Evolutionary conservation across 2,329 filamentous ascomycete genomes (phyloP), one percentile per base, ranked within the genome.

Genomic region (Cladosporium austrohemisphaericum): DNA sequence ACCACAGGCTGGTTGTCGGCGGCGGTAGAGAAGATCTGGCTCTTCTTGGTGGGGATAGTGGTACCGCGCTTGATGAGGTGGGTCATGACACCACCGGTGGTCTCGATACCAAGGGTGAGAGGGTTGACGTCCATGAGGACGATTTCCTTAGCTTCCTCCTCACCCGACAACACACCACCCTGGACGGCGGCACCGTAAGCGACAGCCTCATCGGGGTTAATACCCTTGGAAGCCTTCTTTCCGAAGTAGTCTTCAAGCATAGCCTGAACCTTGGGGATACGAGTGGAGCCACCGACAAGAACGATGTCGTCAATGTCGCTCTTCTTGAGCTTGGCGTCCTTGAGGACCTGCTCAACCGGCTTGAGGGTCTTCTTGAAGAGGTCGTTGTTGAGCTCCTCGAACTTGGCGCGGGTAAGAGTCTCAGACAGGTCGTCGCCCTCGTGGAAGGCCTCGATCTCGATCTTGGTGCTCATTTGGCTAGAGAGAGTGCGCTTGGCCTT

Each of bases 291-390:
- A 84, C 93, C 93, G 57, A 97, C 92, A 44, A 97, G 84, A 58
- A 98, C 93, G 61, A 98, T 96, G 70, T 97, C 93, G 65, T 96
- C 84, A 63, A 98, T 82, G 64, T 97, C 91, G 55, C 74, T 76
- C 86, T 96, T 97, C 84, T 92, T 92, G 65, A 96, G 80, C 80
- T 96, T 95, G 71, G 91, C 90, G 63, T 97, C 93, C 80, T 95
- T 95, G 68, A 98, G 82, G 60, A 97, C 93, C 81, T 96, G 91
- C 78, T 97, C 90, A 60, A 97, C 93, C 51, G 93, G 92, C 84
- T 96, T 95, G 60, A 97, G 83, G 52, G 93, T 97, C 83, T 93
- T 95, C 85, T 95, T 95, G 86, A 97, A 97, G 55, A 97, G 85
- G 66, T 97, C 92, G 63, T 91, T 91, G 86, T 97, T 97, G 65